Conservation (phyloP, 2,329 filamentous ascomycete species). For the Xylariaceae sp. region DNA sequence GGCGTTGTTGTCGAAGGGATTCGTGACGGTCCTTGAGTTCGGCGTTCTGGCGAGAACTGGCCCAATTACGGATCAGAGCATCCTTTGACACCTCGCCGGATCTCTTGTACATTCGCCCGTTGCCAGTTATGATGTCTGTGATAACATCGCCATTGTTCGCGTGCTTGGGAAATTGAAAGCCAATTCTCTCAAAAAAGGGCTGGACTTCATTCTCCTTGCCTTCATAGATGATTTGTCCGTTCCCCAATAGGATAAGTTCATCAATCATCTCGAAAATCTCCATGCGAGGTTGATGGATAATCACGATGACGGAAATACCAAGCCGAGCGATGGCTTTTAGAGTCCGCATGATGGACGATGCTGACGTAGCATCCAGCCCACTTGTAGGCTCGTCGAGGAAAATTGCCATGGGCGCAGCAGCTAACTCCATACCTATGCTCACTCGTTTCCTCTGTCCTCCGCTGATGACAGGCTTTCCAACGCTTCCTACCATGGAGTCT, state of each 20-base stretch:
- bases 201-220: constrained; percentile 42
- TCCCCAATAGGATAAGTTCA: constrained; percentile 50
- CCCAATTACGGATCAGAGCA: constrained; percentile 48
- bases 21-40: constrained; percentile 21
- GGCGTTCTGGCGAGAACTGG: constrained; percentile 25
- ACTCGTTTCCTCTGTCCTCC: constrained; percentile 57
- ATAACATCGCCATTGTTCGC: constrained; percentile 55
- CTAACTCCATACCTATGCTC: constrained; percentile 57
- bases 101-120: constrained; percentile 48
- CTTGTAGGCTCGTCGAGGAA: constrained; percentile 53
- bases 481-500: constrained; percentile 48
- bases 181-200: constrained; percentile 48
- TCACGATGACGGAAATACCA: constrained; percentile 54
- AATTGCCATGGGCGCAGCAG: constrained; percentile 52
- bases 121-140: constrained; percentile 59
- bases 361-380: constrained; percentile 52
- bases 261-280: constrained; percentile 58
- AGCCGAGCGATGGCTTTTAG: constrained; percentile 50
- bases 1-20: constrained; percentile 27
- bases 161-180: constrained; percentile 47
- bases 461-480: constrained; percentile 48
- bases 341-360: constrained; percentile 52
- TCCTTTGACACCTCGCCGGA: constrained; percentile 44
- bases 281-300: constrained; percentile 57
- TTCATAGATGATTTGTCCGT: constrained; percentile 53